Evolutionary conservation across 2,329 filamentous ascomycete genomes (phyloP).

Genomic region (Calonectria honghensis): DNA sequence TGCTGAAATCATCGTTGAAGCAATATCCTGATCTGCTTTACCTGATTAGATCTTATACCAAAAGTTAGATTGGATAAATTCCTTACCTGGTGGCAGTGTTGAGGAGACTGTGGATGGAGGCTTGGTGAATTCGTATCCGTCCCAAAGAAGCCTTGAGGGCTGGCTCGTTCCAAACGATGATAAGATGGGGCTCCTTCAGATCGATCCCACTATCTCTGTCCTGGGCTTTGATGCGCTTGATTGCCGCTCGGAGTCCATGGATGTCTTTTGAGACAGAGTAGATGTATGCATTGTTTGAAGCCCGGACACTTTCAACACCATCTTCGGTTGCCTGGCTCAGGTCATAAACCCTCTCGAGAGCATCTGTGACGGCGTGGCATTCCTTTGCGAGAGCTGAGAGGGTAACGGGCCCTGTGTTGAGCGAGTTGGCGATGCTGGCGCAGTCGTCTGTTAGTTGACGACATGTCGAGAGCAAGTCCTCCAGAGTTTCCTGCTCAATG

Average conservation of each 20-base stretch:
- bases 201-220: slow-evolving; percentile 55
- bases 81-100: slow-evolving; percentile 53
- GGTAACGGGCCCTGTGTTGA: slow-evolving; percentile 54
- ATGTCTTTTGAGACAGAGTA: slow-evolving; percentile 54
- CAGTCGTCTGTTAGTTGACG: slow-evolving; percentile 53
- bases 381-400: slow-evolving; percentile 53
- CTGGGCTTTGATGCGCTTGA: slow-evolving; percentile 54
- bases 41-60: slow-evolving; percentile 37
- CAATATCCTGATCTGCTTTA: slow-evolving; percentile 46
- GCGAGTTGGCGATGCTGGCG: slow-evolving; percentile 52
- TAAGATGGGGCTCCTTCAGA: slow-evolving; percentile 52
- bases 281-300: slow-evolving; percentile 53
- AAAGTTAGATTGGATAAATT: neutral
- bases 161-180: slow-evolving; percentile 55
- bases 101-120: slow-evolving; percentile 54
- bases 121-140: slow-evolving; percentile 53
- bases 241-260: slow-evolving; percentile 51
- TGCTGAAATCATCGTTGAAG: slow-evolving; percentile 48
- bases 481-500: slow-evolving; percentile 50
- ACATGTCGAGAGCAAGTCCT: slow-evolving; percentile 53
- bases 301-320: slow-evolving; percentile 46
- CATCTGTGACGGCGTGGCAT: slow-evolving; percentile 52
- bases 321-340: slow-evolving; percentile 50
- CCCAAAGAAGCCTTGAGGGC: slow-evolving; percentile 49
- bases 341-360: slow-evolving; percentile 53